Base-by-base conservation (phyloP, 148 eudicot genomes). In the Suaeda aralocaspica region DNA sequence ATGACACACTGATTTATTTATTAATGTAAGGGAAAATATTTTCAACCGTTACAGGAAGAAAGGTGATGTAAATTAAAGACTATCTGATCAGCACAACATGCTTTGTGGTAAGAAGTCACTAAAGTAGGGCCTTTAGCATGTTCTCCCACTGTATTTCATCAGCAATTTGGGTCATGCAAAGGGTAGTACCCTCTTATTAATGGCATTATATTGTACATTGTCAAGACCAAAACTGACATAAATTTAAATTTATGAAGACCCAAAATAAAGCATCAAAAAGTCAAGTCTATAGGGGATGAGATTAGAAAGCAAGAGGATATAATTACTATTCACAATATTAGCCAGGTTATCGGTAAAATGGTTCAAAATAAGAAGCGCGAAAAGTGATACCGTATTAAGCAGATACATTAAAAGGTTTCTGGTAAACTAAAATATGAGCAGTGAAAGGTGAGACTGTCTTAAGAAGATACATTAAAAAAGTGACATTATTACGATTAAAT, bases 61-160 rank as follows among this genome's bases (percentile, higher is more conserved):
- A 29, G 57, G 66, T 56, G 73, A 41, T 39, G 60, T 31, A 30
- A 72, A 66, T 28, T 46, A 30, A 56, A 33, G 24, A 4, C 24
- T 52, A 66, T 45, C 26, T 65, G 52, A 29, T 48, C 26, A 2
- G 8, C 22, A 48, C 34, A 9, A 1, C 36, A 66, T 66, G 56
- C 56, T 66, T 46, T 48, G 53, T 28, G 46, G 69, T 66, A 66
- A 16, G 33, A 44, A 66, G 52, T 48, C 56, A 48, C 13, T 13
- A 75, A 68, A 52, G 73, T 68, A 75, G 53, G 57, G 13, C 44
- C 39, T 76, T 62, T 29, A 53, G 78, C 74, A 70, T 76, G 74
- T 76, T 76, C 78, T 69, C 24, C 50, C 64, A 63, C 48, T 67
- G 10, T 16, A 24, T 58, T 52, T 19, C 46, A 42, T 66, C 30